A percentile compares a stretch with the other conserved stretches of the same genome.
Evolutionary conservation across 768 basidiomycete genomes (phyloP).

Genomic region (Mycena belliarum): DNA sequence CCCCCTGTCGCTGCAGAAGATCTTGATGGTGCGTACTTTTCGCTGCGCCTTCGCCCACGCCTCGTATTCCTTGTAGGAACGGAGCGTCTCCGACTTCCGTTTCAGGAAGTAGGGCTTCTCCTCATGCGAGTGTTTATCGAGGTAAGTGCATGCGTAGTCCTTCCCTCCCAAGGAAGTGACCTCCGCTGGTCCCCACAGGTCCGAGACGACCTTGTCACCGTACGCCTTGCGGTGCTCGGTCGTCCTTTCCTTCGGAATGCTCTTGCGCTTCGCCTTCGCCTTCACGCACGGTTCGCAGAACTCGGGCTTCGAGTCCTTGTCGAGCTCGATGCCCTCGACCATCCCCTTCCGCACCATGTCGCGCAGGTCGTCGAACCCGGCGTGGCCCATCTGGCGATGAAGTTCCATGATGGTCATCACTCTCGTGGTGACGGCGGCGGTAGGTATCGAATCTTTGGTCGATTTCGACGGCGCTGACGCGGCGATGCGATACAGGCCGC

Average conservation of each 20-base stretch:
- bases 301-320: constrained; percentile 23
- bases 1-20: constrained; percentile 30
- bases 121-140: constrained; percentile 22
- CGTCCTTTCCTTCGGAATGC: constrained; percentile 21
- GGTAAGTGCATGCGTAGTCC: background rate
- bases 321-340: constrained; percentile 33
- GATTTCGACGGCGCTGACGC: background rate
- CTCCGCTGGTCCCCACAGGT: constrained; percentile 19
- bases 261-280: constrained; percentile 23
- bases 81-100: constrained; percentile 24
- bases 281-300: constrained; percentile 29
- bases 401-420: constrained; percentile 29
- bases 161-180: constrained; percentile 16
- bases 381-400: constrained; percentile 38
- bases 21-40: constrained; percentile 24
- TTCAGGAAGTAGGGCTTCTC: constrained; percentile 17
- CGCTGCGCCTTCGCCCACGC: constrained; percentile 28
- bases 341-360: constrained; percentile 29
- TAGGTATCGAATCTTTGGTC: background rate
- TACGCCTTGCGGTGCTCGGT: constrained; percentile 3
- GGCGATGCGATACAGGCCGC: constrained; percentile 29
- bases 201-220: constrained; percentile 16
- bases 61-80: constrained; percentile 28
- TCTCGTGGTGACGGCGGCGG: constrained; percentile 16
- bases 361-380: constrained; percentile 28